A percentile compares a stretch with the other conserved stretches of the same genome.
phyloP scores from a whole-genome alignment of 2,329 filamentous ascomycete genomes.

The Aspergillus pseudonomiae region DNA sequence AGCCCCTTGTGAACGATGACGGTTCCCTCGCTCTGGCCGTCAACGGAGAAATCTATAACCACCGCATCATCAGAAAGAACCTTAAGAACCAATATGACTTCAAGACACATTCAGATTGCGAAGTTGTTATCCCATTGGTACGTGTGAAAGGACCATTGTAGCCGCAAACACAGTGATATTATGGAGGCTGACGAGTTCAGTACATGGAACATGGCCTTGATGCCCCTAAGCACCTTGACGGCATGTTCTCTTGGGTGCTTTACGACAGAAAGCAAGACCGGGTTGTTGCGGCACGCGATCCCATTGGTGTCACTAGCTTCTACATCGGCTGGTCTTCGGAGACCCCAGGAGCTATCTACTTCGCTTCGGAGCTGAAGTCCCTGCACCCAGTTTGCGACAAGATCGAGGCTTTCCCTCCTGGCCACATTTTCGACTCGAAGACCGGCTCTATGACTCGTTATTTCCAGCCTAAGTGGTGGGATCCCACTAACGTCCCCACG shows the following conservation, averaged over 20 bases:
- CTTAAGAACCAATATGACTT: conserved; percentile 87
- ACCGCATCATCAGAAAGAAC: conserved; percentile 87
- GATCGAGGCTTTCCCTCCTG: conserved; percentile 90
- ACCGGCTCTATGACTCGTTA: conserved; percentile 84
- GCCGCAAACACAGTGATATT: neutral
- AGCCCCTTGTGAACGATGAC: conserved; percentile 92
- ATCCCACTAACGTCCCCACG: conserved; percentile 75
- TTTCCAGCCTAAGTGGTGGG: conserved; percentile 91
- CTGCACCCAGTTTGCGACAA: conserved; percentile 92
- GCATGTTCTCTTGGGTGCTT: conserved; percentile 99
- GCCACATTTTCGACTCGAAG: conserved; percentile 93
- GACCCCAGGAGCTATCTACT: conserved; percentile 85
- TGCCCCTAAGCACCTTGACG: conserved; percentile 89
- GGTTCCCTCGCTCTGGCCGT: conserved; percentile 86
- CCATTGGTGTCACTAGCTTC: conserved; percentile 95
- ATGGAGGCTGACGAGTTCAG: conserved; percentile 49
- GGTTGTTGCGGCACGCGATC: conserved; percentile 90
- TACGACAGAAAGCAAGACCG: conserved; percentile 95
- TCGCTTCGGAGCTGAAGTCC: conserved; percentile 95
- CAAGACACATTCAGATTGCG: conserved; percentile 98
- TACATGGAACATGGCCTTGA: conserved; percentile 92
- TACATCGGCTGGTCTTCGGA: conserved; percentile 91
- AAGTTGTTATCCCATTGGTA: conserved; percentile 97
- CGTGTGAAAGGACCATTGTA: conserved; percentile 33
- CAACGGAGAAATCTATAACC: conserved; percentile 99